phyloP scores from a whole-genome alignment of 208 protist species.

The Lotmaria passim region DNA sequence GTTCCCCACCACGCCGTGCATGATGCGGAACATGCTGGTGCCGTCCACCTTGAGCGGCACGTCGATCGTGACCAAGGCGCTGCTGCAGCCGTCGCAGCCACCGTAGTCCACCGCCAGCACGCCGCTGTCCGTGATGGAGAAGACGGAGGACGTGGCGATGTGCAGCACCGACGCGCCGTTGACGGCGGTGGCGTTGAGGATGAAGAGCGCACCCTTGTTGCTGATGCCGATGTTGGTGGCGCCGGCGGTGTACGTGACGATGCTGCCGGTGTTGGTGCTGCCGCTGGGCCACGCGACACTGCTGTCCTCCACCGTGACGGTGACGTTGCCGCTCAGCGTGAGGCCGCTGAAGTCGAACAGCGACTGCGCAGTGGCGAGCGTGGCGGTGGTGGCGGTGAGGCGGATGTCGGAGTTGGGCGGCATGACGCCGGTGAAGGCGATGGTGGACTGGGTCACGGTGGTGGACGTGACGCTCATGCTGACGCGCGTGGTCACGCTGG shows the following conservation, averaged over 20 bases:
- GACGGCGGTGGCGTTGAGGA: conserved; percentile 22
- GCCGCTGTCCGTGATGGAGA: no score
- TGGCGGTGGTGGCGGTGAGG: conserved; percentile 23
- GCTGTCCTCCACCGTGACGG: neutral
- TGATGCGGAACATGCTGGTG: no score
- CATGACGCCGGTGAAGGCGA: conserved; percentile 21
- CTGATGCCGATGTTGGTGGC: conserved; percentile 8
- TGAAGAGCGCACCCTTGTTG: conserved; percentile 12
- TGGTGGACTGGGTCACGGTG: neutral
- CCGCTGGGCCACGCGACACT: neutral
- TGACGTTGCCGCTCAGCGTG: conserved; percentile 14
- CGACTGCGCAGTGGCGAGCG: conserved; percentile 18
- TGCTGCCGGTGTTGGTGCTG: conserved; percentile 16
- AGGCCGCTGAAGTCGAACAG: conserved; percentile 38
- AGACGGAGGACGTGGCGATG: conserved; percentile 1
- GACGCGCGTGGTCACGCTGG: no score
- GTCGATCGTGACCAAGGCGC: no score
- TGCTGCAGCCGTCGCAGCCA: no score
- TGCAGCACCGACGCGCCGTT: conserved; percentile 4
- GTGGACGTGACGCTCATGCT: no score
- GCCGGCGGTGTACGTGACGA: conserved; percentile 6
- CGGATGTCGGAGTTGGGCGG: conserved; percentile 29
- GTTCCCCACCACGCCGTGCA: no score
- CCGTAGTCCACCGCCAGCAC: no score
- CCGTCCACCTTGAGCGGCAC: no score